Evolutionary conservation across 192 early-diverging fungal species (phyloP).

Genomic region (Spizellomyces punctatus): DNA sequence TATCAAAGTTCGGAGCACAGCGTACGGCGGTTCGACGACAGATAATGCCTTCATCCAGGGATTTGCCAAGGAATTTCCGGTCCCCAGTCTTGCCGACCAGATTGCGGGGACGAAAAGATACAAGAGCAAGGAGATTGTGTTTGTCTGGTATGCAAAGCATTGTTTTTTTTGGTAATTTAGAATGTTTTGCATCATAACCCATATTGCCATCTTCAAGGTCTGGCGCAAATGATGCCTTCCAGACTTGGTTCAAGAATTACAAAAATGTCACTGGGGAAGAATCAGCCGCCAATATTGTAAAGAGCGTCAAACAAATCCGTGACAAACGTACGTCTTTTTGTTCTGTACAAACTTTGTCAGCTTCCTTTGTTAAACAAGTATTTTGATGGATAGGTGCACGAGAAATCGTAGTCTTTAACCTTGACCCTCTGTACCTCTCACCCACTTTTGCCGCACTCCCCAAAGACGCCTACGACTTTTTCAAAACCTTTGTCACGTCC

Average conservation of each 20-base stretch:
- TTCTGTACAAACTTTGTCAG: too few species aligned
- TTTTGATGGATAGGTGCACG: neutral
- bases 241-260: neutral
- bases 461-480: neutral
- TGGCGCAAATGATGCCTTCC: neutral
- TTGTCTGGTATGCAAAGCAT: too few species aligned
- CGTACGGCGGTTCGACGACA: neutral
- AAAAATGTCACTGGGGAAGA: neutral
- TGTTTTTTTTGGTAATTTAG: too few species aligned
- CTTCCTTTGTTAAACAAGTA: too few species aligned
- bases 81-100: neutral
- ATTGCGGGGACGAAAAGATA: neutral
- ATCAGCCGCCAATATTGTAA: neutral
- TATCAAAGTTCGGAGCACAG: neutral
- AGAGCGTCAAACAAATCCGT: neutral
- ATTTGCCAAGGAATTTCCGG: neutral
- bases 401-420: neutral
- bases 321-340: too few species aligned
- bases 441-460: neutral
- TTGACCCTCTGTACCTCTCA: neutral
- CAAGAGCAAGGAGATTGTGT: too few species aligned
- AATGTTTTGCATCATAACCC: too few species aligned
- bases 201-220: neutral
- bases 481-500: neutral
- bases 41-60: neutral